phyloP scores from a whole-genome alignment of 306 rosid genomes.

The Acacia crassicarpa region DNA sequence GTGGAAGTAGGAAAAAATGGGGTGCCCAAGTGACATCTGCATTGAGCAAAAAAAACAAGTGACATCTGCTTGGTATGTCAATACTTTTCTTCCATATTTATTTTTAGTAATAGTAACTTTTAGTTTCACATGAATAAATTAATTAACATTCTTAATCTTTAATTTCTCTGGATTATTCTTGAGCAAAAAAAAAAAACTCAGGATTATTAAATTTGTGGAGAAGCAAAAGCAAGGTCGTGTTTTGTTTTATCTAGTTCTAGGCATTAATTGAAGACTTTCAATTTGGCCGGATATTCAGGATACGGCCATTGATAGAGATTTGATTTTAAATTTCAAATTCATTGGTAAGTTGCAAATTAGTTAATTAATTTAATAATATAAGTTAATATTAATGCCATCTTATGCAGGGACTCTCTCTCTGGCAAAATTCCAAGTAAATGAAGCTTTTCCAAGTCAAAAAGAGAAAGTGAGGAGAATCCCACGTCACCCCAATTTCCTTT shows the following conservation, averaged over 20 bases:
- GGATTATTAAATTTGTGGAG: background rate
- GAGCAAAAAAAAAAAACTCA: too few species aligned
- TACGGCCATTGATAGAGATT: background rate
- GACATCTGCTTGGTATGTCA: background rate
- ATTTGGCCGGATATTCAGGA: background rate
- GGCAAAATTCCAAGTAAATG: background rate
- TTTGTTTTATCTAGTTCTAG: background rate
- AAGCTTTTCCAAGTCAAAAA: background rate
- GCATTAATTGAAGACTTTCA: background rate
- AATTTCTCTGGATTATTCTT: background rate
- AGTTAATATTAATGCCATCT: background rate
- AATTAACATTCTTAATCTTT: background rate
- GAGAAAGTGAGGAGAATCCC: background rate
- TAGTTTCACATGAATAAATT: background rate
- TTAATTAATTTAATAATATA: background rate
- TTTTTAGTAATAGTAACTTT: background rate
- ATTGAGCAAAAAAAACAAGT: too few species aligned
- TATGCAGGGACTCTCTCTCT: background rate
- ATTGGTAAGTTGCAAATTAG: background rate
- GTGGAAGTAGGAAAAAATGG: background rate
- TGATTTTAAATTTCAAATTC: slow-evolving; percentile 1
- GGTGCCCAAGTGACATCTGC: background rate
- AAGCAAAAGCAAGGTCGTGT: background rate
- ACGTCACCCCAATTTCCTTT: background rate
- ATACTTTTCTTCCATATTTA: background rate